Evolutionary conservation across 257 asterid genomes (phyloP).

Genomic region (Leptodermis oblonga): DNA sequence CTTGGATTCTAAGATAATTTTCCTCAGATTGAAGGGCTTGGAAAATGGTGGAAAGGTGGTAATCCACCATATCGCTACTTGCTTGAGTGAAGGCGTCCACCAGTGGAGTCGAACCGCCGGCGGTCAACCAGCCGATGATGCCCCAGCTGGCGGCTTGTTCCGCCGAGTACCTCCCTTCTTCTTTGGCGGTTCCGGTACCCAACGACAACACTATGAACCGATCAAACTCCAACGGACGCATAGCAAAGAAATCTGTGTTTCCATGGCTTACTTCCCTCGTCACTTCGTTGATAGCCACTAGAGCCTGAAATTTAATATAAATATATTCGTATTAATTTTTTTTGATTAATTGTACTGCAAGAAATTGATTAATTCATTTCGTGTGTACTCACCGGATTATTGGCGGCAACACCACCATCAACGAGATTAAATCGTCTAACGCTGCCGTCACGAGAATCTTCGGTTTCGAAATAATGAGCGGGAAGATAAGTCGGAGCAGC

Average conservation of each 20-base stretch:
- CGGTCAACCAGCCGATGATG: conserved; percentile 30
- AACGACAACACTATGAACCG: conserved; percentile 17
- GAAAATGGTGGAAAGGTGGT: conserved; percentile 34
- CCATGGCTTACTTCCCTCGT: conserved; percentile 25
- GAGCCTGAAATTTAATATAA: conserved; percentile 26
- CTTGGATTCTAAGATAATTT: conserved; percentile 22
- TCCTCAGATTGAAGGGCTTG: conserved; percentile 24
- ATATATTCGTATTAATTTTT: background rate
- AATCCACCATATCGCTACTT: conserved; percentile 48
- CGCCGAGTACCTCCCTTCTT: conserved; percentile 7
- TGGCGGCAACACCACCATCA: conserved; percentile 54
- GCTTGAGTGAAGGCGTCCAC: conserved; percentile 36
- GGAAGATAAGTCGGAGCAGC: conserved; percentile 66
- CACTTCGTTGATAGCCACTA: conserved; percentile 41
- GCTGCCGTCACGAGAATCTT: conserved; percentile 21
- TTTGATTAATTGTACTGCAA: no score
- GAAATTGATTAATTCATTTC: no score
- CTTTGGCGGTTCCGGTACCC: conserved; percentile 9
- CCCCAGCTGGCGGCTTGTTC: conserved; percentile 15
- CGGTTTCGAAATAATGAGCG: conserved; percentile 34
- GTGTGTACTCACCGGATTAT: conserved; percentile 41
- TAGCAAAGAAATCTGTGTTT: conserved; percentile 24
- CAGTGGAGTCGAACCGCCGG: conserved; percentile 32
- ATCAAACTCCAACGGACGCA: conserved; percentile 29
- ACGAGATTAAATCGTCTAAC: conserved; percentile 33